A percentile compares a stretch with the other conserved stretches of the same genome.
phyloP scores from a whole-genome alignment of 805 yeast species.

The Spathaspora passalidarum region DNA sequence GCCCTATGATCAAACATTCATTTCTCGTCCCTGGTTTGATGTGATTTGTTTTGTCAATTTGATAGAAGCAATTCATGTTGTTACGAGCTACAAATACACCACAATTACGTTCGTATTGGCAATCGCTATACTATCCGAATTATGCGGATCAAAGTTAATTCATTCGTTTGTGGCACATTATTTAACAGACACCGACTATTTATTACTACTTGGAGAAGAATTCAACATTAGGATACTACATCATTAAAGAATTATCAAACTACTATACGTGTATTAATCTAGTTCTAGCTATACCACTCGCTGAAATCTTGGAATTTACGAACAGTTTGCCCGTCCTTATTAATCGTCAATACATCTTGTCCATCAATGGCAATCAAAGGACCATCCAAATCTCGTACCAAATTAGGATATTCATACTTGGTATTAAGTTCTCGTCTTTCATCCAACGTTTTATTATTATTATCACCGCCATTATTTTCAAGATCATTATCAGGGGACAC shows the following conservation, averaged over 20 bases:
- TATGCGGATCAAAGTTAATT: constrained; percentile 12
- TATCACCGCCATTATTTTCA: constrained; percentile 7
- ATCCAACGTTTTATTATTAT: constrained; percentile 54
- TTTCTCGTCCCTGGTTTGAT: constrained; percentile 58
- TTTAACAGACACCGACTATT: constrained; percentile 4
- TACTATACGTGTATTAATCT: background rate
- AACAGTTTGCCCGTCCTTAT: constrained; percentile 24
- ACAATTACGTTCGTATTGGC: constrained; percentile 13
- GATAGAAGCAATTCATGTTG: constrained; percentile 51
- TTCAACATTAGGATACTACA: too few relatives aligned
- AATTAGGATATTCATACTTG: constrained; percentile 74
- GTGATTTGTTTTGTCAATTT: constrained; percentile 58
- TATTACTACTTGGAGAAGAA: background rate
- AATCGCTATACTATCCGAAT: constrained; percentile 15
- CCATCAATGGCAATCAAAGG: constrained; percentile 78
- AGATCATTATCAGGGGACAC: constrained; percentile 8
- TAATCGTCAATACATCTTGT: constrained; percentile 27
- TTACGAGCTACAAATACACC: constrained; percentile 17
- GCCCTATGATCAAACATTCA: constrained; percentile 82
- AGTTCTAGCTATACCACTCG: constrained; percentile 9
- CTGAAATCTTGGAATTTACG: constrained; percentile 7
- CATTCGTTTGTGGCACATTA: constrained; percentile 10
- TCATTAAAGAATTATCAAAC: too few relatives aligned
- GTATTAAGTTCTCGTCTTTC: constrained; percentile 71
- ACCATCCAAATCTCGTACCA: constrained; percentile 71